Base-by-base conservation (phyloP, 192 early-diverging fungal genomes). In the Bifiguratus adelaidae region DNA sequence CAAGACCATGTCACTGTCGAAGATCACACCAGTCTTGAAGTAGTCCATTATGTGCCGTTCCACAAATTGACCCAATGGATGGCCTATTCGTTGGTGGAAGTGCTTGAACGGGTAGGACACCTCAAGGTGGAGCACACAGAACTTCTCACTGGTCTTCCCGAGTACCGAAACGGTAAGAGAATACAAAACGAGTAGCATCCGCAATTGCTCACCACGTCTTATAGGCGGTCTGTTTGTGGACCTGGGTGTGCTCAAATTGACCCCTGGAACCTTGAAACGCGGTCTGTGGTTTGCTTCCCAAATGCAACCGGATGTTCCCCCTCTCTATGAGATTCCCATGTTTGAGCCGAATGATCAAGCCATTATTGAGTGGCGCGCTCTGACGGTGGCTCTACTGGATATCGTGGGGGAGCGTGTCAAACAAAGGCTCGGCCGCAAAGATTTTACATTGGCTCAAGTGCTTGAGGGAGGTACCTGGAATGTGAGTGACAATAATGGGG, bases 51-150 rank as follows among this genome's bases (percentile, higher is more conserved):
- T 28, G 82, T 91, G 15, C 67, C 84, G 12, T 91, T 94, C 64
- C 89, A 96, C 64, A 96, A 96, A 50, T 74, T 96, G 35, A 89
- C 90, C 4, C 93, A 96, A 58, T 96, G 93, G 93, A 80, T 96
- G 30, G 87, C 89, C 1, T 94, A 92, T 66, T 92, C 89, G 2
- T 69, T 94, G 29, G 73, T 92, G 62, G 93, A 94, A 34, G 76
- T 85, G 3, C 54, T 94, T 12, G 68, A 71, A 35, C 67, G 71
- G 18, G 21, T 56, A n/a, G n/a, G 65, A 7, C 49, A 46, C 20
- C 44, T 71, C 22, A 61, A 40, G 3, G 59, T 86, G 32, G 54
- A 60, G 5, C 82, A 80, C 11, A 50, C 74, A 5, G 78, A 85
- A 25, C 41, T 59, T 5, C 71, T 96, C 56, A 96, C 93, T 1